These are phyloP conservation scores for Penicillium lagena DNA, from an alignment of 495 filamentous ascomycete genomes.

Conservation along the genomic window DNA sequence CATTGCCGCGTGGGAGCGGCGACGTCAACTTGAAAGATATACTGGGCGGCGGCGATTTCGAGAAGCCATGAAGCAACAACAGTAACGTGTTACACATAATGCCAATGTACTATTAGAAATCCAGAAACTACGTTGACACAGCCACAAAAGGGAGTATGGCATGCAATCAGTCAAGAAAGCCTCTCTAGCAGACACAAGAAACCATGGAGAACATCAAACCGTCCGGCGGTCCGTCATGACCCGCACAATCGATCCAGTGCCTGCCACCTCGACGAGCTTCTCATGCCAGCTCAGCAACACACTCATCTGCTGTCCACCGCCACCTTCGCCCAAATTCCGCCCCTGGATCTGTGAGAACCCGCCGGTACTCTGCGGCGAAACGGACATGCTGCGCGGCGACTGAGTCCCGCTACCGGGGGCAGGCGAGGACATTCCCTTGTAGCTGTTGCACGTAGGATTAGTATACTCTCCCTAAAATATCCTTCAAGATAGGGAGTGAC, in stretches of 20 bases:
- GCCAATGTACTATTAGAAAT: constrained; percentile 12
- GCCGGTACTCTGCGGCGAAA: constrained; percentile 73
- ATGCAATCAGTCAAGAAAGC: constrained; percentile 13
- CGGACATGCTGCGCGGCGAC: constrained; percentile 40
- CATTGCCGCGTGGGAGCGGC: constrained; percentile 75
- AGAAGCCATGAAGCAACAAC: constrained; percentile 17
- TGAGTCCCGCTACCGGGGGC: constrained; percentile 25
- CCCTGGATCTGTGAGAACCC: constrained; percentile 75
- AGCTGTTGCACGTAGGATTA: constrained; percentile 35
- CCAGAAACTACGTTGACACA: constrained; percentile 20
- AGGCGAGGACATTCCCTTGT: constrained; percentile 74
- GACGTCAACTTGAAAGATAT: constrained; percentile 78
- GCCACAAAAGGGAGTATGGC: constrained; percentile 12
- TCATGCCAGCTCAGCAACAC: constrained; percentile 94
- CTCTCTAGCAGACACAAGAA: constrained; percentile 16
- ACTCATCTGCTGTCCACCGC: constrained; percentile 83
- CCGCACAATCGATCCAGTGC: constrained; percentile 78
- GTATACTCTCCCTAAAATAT: background rate
- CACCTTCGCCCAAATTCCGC: constrained; percentile 63
- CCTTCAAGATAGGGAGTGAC: constrained; percentile 9
- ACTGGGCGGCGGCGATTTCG: constrained; percentile 54
- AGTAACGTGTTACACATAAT: constrained; percentile 19
- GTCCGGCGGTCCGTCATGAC: constrained; percentile 90
- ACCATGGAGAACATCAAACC: constrained; percentile 49
- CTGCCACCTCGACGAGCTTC: constrained; percentile 86